phyloP scores from a whole-genome alignment of 2,329 filamentous ascomycete species.

The Pseudogymnoascus sp. region DNA sequence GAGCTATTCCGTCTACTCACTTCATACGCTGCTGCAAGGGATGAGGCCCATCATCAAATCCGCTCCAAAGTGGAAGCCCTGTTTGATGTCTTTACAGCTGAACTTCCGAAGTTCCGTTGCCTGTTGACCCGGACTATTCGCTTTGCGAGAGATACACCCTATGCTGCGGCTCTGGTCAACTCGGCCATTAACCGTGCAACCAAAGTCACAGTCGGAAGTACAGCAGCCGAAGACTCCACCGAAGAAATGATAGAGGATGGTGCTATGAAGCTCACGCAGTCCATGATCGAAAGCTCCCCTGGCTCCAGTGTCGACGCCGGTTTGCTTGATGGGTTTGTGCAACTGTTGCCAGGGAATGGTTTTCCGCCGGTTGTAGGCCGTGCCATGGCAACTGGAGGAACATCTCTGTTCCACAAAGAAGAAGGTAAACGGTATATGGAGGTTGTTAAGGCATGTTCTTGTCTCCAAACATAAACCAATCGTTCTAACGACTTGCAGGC shows the following conservation, averaged over 20 bases:
- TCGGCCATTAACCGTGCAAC: background rate
- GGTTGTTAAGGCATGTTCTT: background rate
- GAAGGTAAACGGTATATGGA: background rate
- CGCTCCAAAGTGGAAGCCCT: background rate
- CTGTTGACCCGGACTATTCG: background rate
- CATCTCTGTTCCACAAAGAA: background rate
- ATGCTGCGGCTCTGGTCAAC: slow-evolving; percentile 1
- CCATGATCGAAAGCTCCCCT: background rate
- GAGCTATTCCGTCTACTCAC: background rate
- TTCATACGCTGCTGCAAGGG: background rate
- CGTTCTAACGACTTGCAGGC: background rate
- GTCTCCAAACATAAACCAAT: background rate
- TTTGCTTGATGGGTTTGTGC: background rate
- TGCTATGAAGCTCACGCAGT: background rate
- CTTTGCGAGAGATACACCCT: background rate
- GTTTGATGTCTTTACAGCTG: background rate
- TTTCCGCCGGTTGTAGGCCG: background rate
- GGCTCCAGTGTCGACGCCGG: background rate
- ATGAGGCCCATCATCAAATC: background rate
- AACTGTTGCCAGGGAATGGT: background rate
- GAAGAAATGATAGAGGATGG: background rate
- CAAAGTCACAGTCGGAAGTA: background rate
- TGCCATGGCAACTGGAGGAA: background rate
- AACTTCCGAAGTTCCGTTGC: background rate
- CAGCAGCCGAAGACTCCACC: background rate